Percentiles rank a stretch among this genome's conserved stretches.
Conservation (phyloP, 768 basidiomycete genomes). For the Amanita pallidorosea region DNA sequence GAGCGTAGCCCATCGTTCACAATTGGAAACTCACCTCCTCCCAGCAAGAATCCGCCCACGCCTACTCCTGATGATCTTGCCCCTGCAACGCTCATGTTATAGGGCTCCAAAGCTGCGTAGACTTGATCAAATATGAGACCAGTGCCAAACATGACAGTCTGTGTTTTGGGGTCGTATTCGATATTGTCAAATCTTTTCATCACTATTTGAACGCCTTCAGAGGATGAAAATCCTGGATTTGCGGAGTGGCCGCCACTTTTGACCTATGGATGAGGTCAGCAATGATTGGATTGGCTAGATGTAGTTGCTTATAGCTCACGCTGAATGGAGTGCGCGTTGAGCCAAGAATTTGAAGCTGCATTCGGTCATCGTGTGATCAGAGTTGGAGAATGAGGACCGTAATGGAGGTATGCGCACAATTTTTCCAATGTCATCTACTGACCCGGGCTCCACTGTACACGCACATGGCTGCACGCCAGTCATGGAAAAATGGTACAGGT, state of each 20-base stretch:
- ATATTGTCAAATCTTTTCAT: slow-evolving; percentile 28
- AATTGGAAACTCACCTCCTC: slow-evolving; percentile 21
- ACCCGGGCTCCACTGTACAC: not conserved
- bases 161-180: slow-evolving; percentile 17
- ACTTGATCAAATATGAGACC: slow-evolving; percentile 40
- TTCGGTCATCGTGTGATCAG: too few species aligned
- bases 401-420: slow-evolving; percentile 9
- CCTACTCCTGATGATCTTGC: slow-evolving; percentile 36
- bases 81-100: slow-evolving; percentile 35
- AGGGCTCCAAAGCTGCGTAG: slow-evolving; percentile 29
- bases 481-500: not conserved
- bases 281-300: too few species aligned
- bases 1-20: slow-evolving; percentile 20
- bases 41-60: slow-evolving; percentile 36
- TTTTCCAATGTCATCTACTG: not conserved
- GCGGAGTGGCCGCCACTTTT: slow-evolving; percentile 38
- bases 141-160: slow-evolving; percentile 19
- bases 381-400: too few species aligned
- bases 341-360: not conserved
- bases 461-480: not conserved
- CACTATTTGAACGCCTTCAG: slow-evolving; percentile 36
- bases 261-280: slow-evolving; percentile 18
- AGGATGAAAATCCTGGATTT: slow-evolving; percentile 39
- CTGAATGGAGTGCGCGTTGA: not conserved
- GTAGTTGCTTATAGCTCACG: not conserved